Conservation (phyloP, 805 yeast genomes). For the Kodamaea laetipori region DNA sequence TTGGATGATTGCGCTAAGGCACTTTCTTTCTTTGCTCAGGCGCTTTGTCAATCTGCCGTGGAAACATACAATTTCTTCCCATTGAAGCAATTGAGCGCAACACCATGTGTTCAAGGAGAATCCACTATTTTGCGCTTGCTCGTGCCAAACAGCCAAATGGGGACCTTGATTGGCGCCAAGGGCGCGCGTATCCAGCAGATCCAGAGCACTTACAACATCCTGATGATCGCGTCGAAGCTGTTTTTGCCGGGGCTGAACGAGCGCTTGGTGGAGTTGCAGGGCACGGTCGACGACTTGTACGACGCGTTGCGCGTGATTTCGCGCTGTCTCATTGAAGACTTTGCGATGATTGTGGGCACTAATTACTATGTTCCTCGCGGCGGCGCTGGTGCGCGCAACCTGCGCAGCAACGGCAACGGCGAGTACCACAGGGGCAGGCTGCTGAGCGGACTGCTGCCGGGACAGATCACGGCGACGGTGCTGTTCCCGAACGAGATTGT, state of each 20-base stretch:
- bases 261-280: slow-evolving; percentile 85
- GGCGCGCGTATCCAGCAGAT: slow-evolving; percentile 80
- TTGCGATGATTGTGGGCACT: slow-evolving; percentile 65
- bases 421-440: slow-evolving; percentile 2
- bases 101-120: slow-evolving; percentile 53
- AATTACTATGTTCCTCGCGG: slow-evolving; percentile 59
- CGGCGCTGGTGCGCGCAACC: slow-evolving; percentile 1
- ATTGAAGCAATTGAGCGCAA: slow-evolving; percentile 56
- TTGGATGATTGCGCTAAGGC: slow-evolving; percentile 71
- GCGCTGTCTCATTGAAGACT: slow-evolving; percentile 74
- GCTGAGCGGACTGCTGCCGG: slow-evolving; percentile 8
- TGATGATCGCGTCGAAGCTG: slow-evolving; percentile 86
- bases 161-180: slow-evolving; percentile 82
- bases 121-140: slow-evolving; percentile 64
- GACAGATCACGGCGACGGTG: slow-evolving; percentile 4
- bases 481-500: slow-evolving; percentile 76
- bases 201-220: slow-evolving; percentile 66
- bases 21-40: slow-evolving; percentile 66
- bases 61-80: slow-evolving; percentile 58
- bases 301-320: slow-evolving; percentile 59
- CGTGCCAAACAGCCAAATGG: slow-evolving; percentile 83
- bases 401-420: slow-evolving; percentile 6
- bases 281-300: slow-evolving; percentile 63
- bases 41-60: slow-evolving; percentile 50
- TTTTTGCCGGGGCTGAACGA: slow-evolving; percentile 80